These are phyloP conservation scores for Sphagnum contortum DNA, from an alignment of 225 moss, liverwort and hornwort species.

Conservation along the genomic window DNA sequence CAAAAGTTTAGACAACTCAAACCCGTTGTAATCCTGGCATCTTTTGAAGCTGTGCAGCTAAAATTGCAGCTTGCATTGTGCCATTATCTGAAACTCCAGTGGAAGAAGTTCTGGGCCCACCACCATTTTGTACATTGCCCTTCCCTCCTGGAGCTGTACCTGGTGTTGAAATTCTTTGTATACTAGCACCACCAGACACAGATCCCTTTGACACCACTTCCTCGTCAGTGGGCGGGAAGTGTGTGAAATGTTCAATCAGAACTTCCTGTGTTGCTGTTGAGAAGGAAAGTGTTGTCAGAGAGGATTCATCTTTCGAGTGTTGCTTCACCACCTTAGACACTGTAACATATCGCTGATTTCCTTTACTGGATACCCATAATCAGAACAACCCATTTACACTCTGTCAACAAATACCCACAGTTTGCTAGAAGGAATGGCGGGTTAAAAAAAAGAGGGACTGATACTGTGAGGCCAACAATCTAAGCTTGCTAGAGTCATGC, in stretches of 20 bases:
- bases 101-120: background rate
- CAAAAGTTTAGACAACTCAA: conserved; percentile 1
- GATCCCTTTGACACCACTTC: conserved; percentile 55
- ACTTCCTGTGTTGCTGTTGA: conserved; percentile 62
- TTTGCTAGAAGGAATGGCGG: no score
- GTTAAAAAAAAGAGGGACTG: no score
- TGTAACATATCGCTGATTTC: conserved; percentile 60
- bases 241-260: conserved; percentile 51
- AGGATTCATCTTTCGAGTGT: conserved; percentile 27
- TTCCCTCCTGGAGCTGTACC: conserved; percentile 19
- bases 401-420: background rate
- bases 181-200: conserved; percentile 11
- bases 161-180: conserved; percentile 26
- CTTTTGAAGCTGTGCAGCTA: conserved; percentile 61
- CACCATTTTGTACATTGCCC: conserved; percentile 1
- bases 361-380: conserved; percentile 51
- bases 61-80: conserved; percentile 38
- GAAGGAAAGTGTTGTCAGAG: conserved; percentile 59
- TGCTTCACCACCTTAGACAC: conserved; percentile 49
- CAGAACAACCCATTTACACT: background rate
- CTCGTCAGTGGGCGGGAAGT: conserved; percentile 70
- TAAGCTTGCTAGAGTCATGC: no score
- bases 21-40: conserved; percentile 81
- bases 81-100: conserved; percentile 45
- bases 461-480: no score